Percentiles rank a stretch among this genome's conserved stretches.
Evolutionary conservation across 345 rosid genomes (phyloP).

Genomic region (Hirschfeldia incana): DNA sequence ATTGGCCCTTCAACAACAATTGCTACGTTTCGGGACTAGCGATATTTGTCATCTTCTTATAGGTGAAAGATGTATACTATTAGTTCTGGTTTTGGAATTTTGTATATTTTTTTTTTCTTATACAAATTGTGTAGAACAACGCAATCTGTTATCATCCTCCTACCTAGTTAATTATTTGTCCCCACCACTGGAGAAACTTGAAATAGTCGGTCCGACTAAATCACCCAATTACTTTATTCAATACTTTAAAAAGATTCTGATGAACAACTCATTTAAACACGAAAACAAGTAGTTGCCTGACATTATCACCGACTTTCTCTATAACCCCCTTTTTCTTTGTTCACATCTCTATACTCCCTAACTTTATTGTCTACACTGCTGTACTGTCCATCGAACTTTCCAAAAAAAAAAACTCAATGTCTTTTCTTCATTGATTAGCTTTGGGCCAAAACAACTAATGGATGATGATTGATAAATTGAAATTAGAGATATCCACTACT

Average conservation of each 20-base stretch:
- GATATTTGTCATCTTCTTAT: neutral
- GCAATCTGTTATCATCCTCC: slow-evolving; percentile 7
- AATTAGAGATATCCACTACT: neutral
- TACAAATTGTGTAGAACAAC: neutral
- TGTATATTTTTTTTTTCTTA: neutral
- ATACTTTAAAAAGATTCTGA: slow-evolving; percentile 8
- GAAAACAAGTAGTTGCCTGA: slow-evolving; percentile 12
- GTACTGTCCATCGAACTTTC: slow-evolving; percentile 3
- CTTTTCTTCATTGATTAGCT: neutral
- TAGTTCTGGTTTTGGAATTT: neutral
- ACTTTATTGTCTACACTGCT: slow-evolving; percentile 4
- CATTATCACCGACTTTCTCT: slow-evolving; percentile 22
- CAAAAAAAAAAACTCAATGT: neutral
- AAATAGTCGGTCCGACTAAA: slow-evolving; percentile 39
- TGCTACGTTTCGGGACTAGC: neutral
- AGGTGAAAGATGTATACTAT: neutral
- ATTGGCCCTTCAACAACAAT: neutral
- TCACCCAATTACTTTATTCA: slow-evolving; percentile 12
- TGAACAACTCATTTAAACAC: slow-evolving; percentile 32
- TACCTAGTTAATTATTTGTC: neutral
- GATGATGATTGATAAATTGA: neutral
- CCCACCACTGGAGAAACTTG: slow-evolving; percentile 16
- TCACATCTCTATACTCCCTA: neutral
- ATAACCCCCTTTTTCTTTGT: neutral
- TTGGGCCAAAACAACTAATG: neutral